Evolutionary conservation across 2,329 filamentous ascomycete species (phyloP).

Genomic region (Pyrenophora graminea): DNA sequence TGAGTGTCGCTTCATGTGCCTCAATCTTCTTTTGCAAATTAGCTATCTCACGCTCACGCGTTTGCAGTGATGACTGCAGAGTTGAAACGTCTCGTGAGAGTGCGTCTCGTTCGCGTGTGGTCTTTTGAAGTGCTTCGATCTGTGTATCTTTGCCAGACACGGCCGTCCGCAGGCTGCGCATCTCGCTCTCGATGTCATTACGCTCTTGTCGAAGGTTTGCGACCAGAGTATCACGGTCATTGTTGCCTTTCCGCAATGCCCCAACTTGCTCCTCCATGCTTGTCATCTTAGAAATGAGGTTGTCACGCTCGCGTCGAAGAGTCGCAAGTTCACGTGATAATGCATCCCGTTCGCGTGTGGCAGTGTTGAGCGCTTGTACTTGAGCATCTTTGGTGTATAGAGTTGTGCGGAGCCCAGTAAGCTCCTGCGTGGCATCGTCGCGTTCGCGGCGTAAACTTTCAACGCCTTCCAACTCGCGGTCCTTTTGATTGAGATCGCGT

Average conservation of each 20-base stretch:
- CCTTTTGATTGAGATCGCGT: conserved; percentile 34
- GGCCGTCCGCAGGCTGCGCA: conserved; percentile 31
- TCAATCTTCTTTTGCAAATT: conserved; percentile 40
- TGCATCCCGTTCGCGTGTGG: conserved; percentile 33
- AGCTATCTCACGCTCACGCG: conserved; percentile 41
- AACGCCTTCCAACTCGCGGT: conserved; percentile 36
- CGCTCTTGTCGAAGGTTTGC: conserved; percentile 37
- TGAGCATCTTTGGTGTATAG: conserved; percentile 38
- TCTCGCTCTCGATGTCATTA: conserved; percentile 26
- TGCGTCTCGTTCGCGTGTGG: conserved; percentile 40
- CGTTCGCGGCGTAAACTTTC: conserved; percentile 36
- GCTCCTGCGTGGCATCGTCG: conserved; percentile 41
- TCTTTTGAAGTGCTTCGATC: conserved; percentile 42
- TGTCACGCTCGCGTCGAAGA: conserved; percentile 40
- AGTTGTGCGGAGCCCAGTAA: conserved; percentile 34
- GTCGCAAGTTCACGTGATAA: conserved; percentile 35
- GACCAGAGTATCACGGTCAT: conserved; percentile 37
- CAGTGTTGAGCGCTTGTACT: conserved; percentile 37
- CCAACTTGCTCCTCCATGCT: conserved; percentile 40
- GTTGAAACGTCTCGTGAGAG: conserved; percentile 37
- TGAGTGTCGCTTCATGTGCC: conserved; percentile 32
- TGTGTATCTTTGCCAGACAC: conserved; percentile 40
- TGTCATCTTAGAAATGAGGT: conserved; percentile 29
- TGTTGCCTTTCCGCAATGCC: conserved; percentile 31
- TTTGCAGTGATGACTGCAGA: conserved; percentile 34